Percentiles rank a stretch among this genome's conserved stretches.
phyloP scores from a whole-genome alignment of 2,329 filamentous ascomycete genomes.

The Penicillium sp. region DNA sequence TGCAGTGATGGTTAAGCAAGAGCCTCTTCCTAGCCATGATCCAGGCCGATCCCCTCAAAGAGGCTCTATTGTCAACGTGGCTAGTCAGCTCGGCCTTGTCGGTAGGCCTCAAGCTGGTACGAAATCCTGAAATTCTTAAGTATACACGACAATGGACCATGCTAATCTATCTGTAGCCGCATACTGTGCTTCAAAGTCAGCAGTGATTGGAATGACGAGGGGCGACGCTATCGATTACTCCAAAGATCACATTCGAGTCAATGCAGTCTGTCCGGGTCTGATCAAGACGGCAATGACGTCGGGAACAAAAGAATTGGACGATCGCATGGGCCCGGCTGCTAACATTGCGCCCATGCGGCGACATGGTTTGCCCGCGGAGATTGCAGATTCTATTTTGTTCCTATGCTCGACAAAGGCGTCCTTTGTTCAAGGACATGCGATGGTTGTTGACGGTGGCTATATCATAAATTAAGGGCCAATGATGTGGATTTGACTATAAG shows the following conservation, averaged over 20 bases:
- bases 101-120: conserved; percentile 43
- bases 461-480: conserved; percentile 29
- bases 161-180: conserved; percentile 36
- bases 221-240: conserved; percentile 56
- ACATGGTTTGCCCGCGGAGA: conserved; percentile 48
- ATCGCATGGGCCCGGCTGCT: conserved; percentile 38
- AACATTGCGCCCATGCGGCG: conserved; percentile 49
- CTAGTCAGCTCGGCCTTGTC: conserved; percentile 50
- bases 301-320: conserved; percentile 35
- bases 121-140: conserved; percentile 22
- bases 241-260: conserved; percentile 29
- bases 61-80: conserved; percentile 50
- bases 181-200: conserved; percentile 56
- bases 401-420: conserved; percentile 47
- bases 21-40: conserved; percentile 40
- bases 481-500: background rate
- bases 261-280: conserved; percentile 39
- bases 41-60: conserved; percentile 35
- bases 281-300: conserved; percentile 47
- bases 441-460: conserved; percentile 53
- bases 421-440: conserved; percentile 50
- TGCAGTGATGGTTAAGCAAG: conserved; percentile 45
- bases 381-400: conserved; percentile 49
- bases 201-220: conserved; percentile 54
- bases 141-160: background rate